Percentiles rank a stretch among this genome's conserved stretches.
These are phyloP conservation scores for Aspergillus neotritici DNA, from an alignment of 2,329 filamentous ascomycete species.

Conservation along the genomic window DNA sequence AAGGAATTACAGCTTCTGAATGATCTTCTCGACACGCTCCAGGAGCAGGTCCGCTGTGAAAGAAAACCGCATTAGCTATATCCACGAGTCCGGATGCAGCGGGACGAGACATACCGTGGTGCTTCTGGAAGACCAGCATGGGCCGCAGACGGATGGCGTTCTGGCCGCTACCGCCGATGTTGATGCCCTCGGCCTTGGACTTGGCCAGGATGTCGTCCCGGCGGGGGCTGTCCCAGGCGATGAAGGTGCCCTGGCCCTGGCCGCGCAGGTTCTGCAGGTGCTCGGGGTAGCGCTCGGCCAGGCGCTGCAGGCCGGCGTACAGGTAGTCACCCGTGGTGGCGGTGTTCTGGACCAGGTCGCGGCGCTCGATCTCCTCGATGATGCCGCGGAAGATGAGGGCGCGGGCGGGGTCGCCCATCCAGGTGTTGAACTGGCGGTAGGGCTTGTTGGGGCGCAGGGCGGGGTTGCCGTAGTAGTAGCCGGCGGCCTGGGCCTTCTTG, in stretches of 20 bases:
- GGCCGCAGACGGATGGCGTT: constrained; percentile 73
- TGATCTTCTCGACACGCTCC: constrained; percentile 70
- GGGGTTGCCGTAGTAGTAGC: constrained; percentile 82
- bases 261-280: constrained; percentile 80
- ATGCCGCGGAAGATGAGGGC: constrained; percentile 83
- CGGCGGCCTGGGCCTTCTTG: constrained; percentile 91
- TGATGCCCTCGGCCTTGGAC: constrained; percentile 75
- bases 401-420: constrained; percentile 88
- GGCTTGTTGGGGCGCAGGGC: constrained; percentile 82
- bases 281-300: constrained; percentile 65
- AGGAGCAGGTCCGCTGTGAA: constrained; percentile 65
- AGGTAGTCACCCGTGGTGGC: constrained; percentile 74
- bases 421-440: constrained; percentile 95
- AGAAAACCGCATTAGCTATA: constrained; percentile 12
- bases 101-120: constrained; percentile 56
- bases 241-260: constrained; percentile 84
- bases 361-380: constrained; percentile 69
- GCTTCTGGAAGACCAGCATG: constrained; percentile 89
- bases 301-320: constrained; percentile 60
- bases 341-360: constrained; percentile 74
- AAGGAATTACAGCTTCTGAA: constrained; percentile 40
- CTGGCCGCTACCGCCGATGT: constrained; percentile 77
- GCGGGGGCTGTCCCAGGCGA: constrained; percentile 80
- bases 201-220: constrained; percentile 72
- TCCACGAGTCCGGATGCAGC: background rate